Evolutionary conservation across 2,329 filamentous ascomycete species (phyloP).

Genomic region (Botrytis squamosa): DNA sequence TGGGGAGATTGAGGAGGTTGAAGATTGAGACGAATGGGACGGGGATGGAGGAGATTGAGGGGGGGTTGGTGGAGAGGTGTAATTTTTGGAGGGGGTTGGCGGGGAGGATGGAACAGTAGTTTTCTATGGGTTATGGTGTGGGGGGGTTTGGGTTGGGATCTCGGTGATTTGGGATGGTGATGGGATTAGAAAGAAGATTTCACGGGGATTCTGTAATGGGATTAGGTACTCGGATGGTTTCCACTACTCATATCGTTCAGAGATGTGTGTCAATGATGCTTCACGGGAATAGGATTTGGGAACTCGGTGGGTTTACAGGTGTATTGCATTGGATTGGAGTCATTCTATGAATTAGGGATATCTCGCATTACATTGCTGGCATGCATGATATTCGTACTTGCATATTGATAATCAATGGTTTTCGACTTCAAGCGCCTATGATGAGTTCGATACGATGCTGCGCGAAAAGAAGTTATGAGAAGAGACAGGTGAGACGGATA

Average conservation of each 20-base stretch:
- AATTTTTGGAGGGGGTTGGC: neutral
- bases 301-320: neutral
- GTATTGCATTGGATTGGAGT: neutral
- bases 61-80: neutral
- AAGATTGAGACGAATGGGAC: slow-evolving; percentile 31
- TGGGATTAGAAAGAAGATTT: neutral
- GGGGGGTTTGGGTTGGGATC: neutral
- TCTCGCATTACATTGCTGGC: neutral
- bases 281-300: neutral
- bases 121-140: no score
- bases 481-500: neutral
- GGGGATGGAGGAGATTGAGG: neutral
- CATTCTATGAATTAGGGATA: neutral
- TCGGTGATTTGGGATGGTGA: neutral
- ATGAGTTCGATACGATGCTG: neutral
- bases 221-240: neutral
- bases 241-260: neutral
- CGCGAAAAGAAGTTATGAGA: neutral
- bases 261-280: no score
- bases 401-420: neutral
- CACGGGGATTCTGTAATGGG: neutral
- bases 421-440: rapidly evolving
- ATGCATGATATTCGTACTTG: neutral
- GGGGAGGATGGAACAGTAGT: slow-evolving; percentile 6
- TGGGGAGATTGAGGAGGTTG: slow-evolving; percentile 26